Evolutionary conservation across 805 yeast species (phyloP).

Genomic region (Candida broadrunensis): DNA sequence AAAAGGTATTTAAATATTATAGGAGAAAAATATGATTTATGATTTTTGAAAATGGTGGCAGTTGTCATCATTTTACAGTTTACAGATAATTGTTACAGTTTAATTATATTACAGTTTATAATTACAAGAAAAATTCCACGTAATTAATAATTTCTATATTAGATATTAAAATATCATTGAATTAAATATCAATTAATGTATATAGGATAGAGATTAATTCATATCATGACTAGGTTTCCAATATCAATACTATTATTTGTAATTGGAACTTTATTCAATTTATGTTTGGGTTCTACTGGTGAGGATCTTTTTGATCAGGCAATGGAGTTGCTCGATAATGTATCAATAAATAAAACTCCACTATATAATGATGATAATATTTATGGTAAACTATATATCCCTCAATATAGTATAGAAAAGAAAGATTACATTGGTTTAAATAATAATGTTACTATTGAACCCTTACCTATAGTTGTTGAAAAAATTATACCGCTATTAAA

Average conservation of each 20-base stretch:
- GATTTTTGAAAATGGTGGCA: too few species aligned
- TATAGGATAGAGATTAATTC: too few species aligned
- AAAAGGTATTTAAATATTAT: too few species aligned
- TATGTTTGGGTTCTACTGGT: neutral
- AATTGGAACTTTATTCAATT: neutral
- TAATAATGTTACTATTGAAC: neutral
- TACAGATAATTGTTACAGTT: too few species aligned
- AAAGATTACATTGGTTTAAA: constrained; percentile 17
- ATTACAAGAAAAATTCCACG: too few species aligned
- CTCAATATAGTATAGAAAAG: constrained; percentile 18
- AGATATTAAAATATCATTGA: too few species aligned
- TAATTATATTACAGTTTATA: too few species aligned
- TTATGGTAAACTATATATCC: constrained; percentile 24
- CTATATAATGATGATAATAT: constrained; percentile 21
- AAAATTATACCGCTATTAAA: constrained; percentile 15
- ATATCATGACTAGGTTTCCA: neutral
- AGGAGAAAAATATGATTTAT: too few species aligned
- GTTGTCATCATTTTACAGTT: too few species aligned
- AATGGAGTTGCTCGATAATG: neutral
- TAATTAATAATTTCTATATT: too few species aligned
- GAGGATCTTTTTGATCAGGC: neutral
- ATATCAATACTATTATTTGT: neutral
- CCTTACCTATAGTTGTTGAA: constrained; percentile 1
- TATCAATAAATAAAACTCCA: neutral
- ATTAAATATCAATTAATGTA: too few species aligned